A percentile compares a stretch with the other conserved stretches of the same genome.
Conservation (phyloP, 495 filamentous ascomycete genomes). For the Lasiosphaeris hirsuta region DNA sequence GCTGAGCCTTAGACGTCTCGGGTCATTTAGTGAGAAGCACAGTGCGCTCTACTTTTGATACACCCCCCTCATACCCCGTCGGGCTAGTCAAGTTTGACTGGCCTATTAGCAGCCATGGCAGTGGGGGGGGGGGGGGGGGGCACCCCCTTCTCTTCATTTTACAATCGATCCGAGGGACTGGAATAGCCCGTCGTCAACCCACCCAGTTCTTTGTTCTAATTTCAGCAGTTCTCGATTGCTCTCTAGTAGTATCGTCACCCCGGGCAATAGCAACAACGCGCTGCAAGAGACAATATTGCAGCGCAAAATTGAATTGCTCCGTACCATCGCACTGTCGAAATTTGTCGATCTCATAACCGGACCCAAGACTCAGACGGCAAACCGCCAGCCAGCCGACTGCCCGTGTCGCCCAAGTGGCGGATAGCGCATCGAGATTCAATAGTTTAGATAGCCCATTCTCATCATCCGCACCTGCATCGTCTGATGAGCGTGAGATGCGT, state of each 20-base stretch:
- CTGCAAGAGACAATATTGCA: slow-evolving; percentile 21
- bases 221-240: slow-evolving; percentile 5
- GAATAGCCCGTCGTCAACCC: slow-evolving; percentile 10
- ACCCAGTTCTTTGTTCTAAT: slow-evolving; percentile 15
- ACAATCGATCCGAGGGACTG: slow-evolving; percentile 33
- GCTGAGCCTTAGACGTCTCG: too few species aligned
- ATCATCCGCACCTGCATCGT: slow-evolving; percentile 28
- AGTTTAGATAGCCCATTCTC: slow-evolving; percentile 16
- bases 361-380: background rate
- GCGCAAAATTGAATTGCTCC: slow-evolving; percentile 17
- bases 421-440: slow-evolving; percentile 24
- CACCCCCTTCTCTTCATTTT: slow-evolving; percentile 17
- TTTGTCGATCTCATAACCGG: background rate
- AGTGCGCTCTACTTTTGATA: background rate
- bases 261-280: slow-evolving; percentile 17
- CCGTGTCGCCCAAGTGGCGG: slow-evolving; percentile 7
- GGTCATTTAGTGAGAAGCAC: too few species aligned
- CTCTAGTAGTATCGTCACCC: slow-evolving; percentile 1
- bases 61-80: slow-evolving; percentile 2
- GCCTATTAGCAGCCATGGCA: slow-evolving; percentile 10
- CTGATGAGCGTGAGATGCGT: slow-evolving; percentile 26
- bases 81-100: slow-evolving; percentile 9
- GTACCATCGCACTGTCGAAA: slow-evolving; percentile 8
- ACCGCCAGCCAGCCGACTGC: slow-evolving; percentile 1
- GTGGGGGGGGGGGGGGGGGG: slow-evolving; percentile 13